Percentiles rank a stretch among this genome's conserved stretches.
These are phyloP conservation scores for Talaromyces sp. DNA, from an alignment of 2,329 filamentous ascomycete genomes.

Conservation along the genomic window DNA sequence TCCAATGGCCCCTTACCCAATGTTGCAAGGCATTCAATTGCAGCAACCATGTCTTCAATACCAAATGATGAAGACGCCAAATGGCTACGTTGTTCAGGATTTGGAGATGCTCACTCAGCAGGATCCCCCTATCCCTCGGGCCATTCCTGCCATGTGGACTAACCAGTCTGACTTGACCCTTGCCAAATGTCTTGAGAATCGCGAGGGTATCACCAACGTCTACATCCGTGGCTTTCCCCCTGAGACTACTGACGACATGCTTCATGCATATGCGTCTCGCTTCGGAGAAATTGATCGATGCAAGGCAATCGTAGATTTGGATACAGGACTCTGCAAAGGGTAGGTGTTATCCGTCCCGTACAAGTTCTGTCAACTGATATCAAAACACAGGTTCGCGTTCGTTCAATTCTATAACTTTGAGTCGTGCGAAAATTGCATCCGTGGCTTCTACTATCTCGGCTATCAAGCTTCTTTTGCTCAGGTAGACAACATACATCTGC, in stretches of 20 bases:
- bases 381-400: slow-evolving; percentile 73
- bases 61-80: slow-evolving; percentile 45
- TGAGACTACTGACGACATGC: slow-evolving; percentile 86
- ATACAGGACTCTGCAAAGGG: slow-evolving; percentile 94
- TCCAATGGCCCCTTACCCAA: slow-evolving; percentile 40
- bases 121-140: slow-evolving; percentile 77
- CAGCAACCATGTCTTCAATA: slow-evolving; percentile 33
- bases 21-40: slow-evolving; percentile 57
- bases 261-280: slow-evolving; percentile 73
- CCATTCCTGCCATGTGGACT: slow-evolving; percentile 79
- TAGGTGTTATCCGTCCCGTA: slow-evolving; percentile 41
- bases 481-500: slow-evolving; percentile 45
- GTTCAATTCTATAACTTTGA: slow-evolving; percentile 87
- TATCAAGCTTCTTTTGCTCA: slow-evolving; percentile 97
- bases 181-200: slow-evolving; percentile 90
- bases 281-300: slow-evolving; percentile 95
- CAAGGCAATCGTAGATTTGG: slow-evolving; percentile 96
- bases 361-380: slow-evolving; percentile 20
- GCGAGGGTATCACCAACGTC: slow-evolving; percentile 92
- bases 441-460: slow-evolving; percentile 86
- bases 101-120: slow-evolving; percentile 64
- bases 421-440: slow-evolving; percentile 92
- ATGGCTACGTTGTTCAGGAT: slow-evolving; percentile 43
- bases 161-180: slow-evolving; percentile 83
- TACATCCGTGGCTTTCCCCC: slow-evolving; percentile 96